Base-by-base conservation (phyloP, 768 basidiomycete genomes). In the Hypholoma fasciculare region DNA sequence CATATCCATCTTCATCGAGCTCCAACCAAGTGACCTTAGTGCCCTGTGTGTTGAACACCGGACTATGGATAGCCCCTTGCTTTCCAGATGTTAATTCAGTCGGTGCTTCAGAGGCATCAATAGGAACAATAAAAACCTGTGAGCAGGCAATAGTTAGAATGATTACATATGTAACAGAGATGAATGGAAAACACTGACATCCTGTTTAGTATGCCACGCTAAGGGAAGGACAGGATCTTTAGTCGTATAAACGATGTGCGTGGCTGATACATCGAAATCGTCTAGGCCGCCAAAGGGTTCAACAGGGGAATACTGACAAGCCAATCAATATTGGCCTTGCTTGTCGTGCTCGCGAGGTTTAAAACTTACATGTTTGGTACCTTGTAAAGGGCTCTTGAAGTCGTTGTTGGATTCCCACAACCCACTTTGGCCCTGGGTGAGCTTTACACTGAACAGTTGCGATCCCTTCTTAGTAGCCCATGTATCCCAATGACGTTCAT, bases 161-260 rank as follows among this genome's bases (percentile, higher is more conserved):
- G 16, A 13, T 17, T 51, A 62, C 44, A 23, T 1, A 19, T 23
- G 40, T 23, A 23, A 23, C 23, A n/a, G 47, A 11, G 4, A 4
- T 34, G 12, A 8, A 55, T 4, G 12, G 47, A 5, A 4, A 47
- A 30, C 30, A 40, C 71, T 30, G 40, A 96, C 89, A 65, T 96
- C 88, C 67, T 94, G 90, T 65, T 92, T 92, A 1, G 96, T 98
- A 72, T 98, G 95, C 80, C 80, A 86, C 0, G 95, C 90, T 43
- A 83, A 79, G 12, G 86, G 85, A 16, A 96, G 80, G 54, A 79
- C 65, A 1, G 92, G 89, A 65, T 96, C 92, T 67, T 96, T 95
- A 52, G 94, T 79, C 5, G 93, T 93, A 68, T 96, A 91, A 37
- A 93, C 80, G 54, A 98, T 82, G 56, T 87, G 79, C 11, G 78